Base-by-base conservation (phyloP, 345 rosid genomes). In the Rubroshorea leprosula region DNA sequence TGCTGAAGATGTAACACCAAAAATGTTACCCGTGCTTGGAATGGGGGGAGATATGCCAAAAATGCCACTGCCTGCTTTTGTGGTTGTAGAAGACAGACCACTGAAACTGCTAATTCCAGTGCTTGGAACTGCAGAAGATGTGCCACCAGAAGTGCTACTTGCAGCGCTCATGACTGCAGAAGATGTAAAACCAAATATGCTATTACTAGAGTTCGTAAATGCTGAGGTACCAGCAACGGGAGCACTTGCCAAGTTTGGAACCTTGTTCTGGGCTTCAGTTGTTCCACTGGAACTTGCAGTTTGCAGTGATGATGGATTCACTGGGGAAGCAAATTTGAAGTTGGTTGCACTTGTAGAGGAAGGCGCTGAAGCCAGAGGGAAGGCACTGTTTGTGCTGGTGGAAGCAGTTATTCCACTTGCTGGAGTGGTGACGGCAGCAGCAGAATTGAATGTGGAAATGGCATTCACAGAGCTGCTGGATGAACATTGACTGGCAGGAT, bases 251-350 rank as follows among this genome's bases (percentile, higher is more conserved):
- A 67, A 57, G 41, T 59, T 60, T 0, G 68, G 19, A 19, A 65
- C 78, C 70, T 70, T 78, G 18, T 49, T 65, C 62, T 75, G 76
- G 45, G 70, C 35, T 64, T 80, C 89, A 52, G 72, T 77, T 20
- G 68, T 69, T 57, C 38, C 54, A 18, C 39, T 63, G 61, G 65
- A 63, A n/a, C n/a, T n/a, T n/a, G n/a, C n/a, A n/a, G n/a, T n/a
- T n/a, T n/a, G n/a, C n/a, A n/a, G n/a, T n/a, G n/a, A n/a, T n/a
- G n/a, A n/a, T n/a, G n/a, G n/a, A n/a, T n/a, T n/a, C n/a, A n/a
- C n/a, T n/a, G n/a, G n/a, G n/a, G n/a, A n/a, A n/a, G n/a, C 81
- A 54, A 80, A 66, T 29, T 75, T 76, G 64, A 77, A 78, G 69
- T 66, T 3, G 55, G 83, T 15, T 14, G 60, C 44, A 70, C 15